A percentile compares a stretch with the other conserved stretches of the same genome.
phyloP scores from a whole-genome alignment of 2,329 filamentous ascomycete species.

The Exophiala xenobiotica region DNA sequence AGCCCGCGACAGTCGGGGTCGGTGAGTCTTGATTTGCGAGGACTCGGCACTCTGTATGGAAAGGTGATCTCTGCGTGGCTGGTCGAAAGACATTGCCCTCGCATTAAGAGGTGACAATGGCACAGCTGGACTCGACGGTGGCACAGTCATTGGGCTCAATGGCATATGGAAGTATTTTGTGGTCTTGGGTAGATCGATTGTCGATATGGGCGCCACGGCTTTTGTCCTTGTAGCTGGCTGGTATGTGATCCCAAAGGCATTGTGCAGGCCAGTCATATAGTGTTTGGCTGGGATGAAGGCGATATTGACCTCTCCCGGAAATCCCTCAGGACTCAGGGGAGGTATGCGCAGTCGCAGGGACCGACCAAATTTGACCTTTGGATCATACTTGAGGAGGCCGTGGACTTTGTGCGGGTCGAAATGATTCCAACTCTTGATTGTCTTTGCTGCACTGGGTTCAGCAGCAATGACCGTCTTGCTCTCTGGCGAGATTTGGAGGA shows the following conservation, averaged over 20 bases:
- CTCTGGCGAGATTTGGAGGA: slow-evolving; percentile 60
- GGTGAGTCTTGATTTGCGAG: slow-evolving; percentile 10
- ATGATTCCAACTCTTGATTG: slow-evolving; percentile 67
- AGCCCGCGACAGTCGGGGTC: slow-evolving; percentile 22
- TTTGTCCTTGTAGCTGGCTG: slow-evolving; percentile 50
- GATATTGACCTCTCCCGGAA: slow-evolving; percentile 68
- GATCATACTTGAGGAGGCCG: slow-evolving; percentile 44
- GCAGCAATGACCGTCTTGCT: slow-evolving; percentile 64
- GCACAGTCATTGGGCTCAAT: slow-evolving; percentile 25
- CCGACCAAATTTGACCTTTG: slow-evolving; percentile 41
- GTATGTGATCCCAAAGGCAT: slow-evolving; percentile 71
- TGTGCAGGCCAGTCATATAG: slow-evolving; percentile 62
- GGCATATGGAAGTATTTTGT: slow-evolving; percentile 29
- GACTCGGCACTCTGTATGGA: neutral
- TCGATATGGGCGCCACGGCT: slow-evolving; percentile 23
- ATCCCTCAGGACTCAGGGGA: slow-evolving; percentile 51
- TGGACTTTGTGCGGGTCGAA: slow-evolving; percentile 56
- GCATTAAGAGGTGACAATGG: slow-evolving; percentile 10
- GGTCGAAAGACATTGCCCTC: slow-evolving; percentile 14
- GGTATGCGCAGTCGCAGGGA: slow-evolving; percentile 54
- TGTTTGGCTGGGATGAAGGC: slow-evolving; percentile 62
- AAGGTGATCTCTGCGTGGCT: neutral
- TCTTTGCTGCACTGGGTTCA: slow-evolving; percentile 62
- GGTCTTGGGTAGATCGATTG: slow-evolving; percentile 26
- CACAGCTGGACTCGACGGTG: slow-evolving; percentile 23